Conservation (phyloP, 306 rosid genomes). For the Rosa multiflora region DNA sequence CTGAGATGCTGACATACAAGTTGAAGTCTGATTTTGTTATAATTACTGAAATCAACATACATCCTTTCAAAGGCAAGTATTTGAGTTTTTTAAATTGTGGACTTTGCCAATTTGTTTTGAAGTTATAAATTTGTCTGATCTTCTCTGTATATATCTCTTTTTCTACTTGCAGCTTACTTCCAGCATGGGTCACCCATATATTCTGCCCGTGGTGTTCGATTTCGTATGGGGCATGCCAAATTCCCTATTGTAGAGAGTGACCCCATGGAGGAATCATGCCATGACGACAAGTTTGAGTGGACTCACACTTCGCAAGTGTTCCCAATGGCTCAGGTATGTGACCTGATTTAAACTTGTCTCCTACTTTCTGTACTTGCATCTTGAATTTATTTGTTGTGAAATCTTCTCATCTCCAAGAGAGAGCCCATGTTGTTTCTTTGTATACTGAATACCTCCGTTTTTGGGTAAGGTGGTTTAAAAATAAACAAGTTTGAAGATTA, state of each 20-base stretch:
- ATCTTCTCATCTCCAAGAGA: background rate
- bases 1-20: conserved; percentile 76
- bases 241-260: conserved; percentile 15
- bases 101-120: conserved; percentile 11
- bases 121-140: conserved; percentile 13
- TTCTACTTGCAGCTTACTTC: conserved; percentile 57
- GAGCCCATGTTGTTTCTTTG: background rate
- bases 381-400: conserved; percentile 1
- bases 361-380: conserved; percentile 9
- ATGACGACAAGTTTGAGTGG: conserved; percentile 56
- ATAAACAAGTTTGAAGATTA: background rate
- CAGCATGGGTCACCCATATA: conserved; percentile 73
- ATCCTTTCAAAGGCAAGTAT: conserved; percentile 75
- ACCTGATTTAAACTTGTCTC: background rate
- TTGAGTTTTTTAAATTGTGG: conserved; percentile 20
- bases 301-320: conserved; percentile 79
- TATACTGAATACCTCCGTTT: background rate
- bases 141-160: conserved; percentile 9
- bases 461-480: background rate
- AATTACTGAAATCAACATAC: conserved; percentile 57
- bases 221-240: conserved; percentile 66
- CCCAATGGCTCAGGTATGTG: conserved; percentile 72
- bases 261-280: conserved; percentile 1
- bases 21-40: conserved; percentile 65
- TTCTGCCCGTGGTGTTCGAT: conserved; percentile 71